Base-by-base conservation (phyloP, 352 stramenopile species). In the Pythium guiyangense region DNA sequence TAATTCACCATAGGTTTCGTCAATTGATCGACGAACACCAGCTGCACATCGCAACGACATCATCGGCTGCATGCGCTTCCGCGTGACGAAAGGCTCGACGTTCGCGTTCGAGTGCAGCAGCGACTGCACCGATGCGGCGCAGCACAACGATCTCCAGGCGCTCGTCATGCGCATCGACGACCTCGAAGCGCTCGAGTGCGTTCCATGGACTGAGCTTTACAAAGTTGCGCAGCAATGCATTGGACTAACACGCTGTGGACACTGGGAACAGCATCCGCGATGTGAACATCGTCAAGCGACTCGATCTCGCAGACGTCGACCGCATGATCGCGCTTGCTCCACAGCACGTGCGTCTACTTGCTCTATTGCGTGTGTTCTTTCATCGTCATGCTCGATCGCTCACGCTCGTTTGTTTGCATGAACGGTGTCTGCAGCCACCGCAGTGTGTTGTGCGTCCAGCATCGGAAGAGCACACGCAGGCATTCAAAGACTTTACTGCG, bases 101-200 rank as follows among this genome's bases (percentile, higher is more conserved):
- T 86, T 79, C 56, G 69, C 84, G 42, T 91, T 91, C 58, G 73
- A 86, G 40, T 88, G 76, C 44, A 58, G 70, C n/a, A 64, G 63
- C 40, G 55, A 61, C 26, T 22, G 54, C 26, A 42, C 52, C 54
- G 12, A 31, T 18, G 20, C 52, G 39, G 14, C 18, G 8, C 22
- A 56, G 37, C 50, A 52, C 37, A 26, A 27, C 14, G 46, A 62
- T 31, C 60, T 60, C 14, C 57, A 51, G 6, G 43, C 44, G 11
- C 69, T 67, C 40, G 70, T 57, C 52, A 66, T 49, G 27, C 62
- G 66, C 50, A 42, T 64, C 17, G 59, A 85, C 11, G 73, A 71
- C 17, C 50, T 91, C 12, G 63, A 67, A 45, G 57, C 71, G 29
- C 67, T 91, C 18, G 44, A 68, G 78, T 90, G 47, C 47, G 73